A percentile compares a stretch with the other conserved stretches of the same genome.
phyloP scores from a whole-genome alignment of 768 basidiomycete species.

The Tylopilus rubrobrunneus region DNA sequence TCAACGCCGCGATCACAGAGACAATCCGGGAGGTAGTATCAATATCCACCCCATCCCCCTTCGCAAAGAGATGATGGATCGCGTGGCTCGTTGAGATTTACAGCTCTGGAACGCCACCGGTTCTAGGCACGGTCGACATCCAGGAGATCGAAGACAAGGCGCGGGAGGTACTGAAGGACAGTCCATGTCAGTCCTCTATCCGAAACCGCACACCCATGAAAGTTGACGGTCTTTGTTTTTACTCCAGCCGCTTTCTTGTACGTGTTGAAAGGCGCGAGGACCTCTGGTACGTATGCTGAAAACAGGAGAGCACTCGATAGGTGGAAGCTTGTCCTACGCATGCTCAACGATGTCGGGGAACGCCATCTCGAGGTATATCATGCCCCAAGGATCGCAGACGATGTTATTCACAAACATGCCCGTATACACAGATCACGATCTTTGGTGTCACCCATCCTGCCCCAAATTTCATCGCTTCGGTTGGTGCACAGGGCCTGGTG shows the following conservation, averaged over 20 bases:
- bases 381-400: not conserved
- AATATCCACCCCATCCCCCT: too few species aligned
- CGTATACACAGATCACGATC: slow-evolving; percentile 50
- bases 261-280: slow-evolving; percentile 67
- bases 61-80: too few species aligned
- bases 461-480: slow-evolving; percentile 52
- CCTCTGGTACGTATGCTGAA: slow-evolving; percentile 55
- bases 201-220: not conserved
- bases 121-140: slow-evolving; percentile 54
- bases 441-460: slow-evolving; percentile 40
- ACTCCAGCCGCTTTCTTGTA: slow-evolving; percentile 60
- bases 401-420: not conserved
- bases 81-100: slow-evolving; percentile 22
- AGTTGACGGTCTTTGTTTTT: not conserved
- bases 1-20: too few species aligned
- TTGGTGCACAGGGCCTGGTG: slow-evolving; percentile 54
- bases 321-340: slow-evolving; percentile 53
- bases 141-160: slow-evolving; percentile 66
- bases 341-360: slow-evolving; percentile 49
- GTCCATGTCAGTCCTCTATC: slow-evolving; percentile 38
- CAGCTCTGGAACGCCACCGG: slow-evolving; percentile 20
- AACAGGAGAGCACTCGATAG: slow-evolving; percentile 58
- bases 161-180: slow-evolving; percentile 54
- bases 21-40: too few species aligned
- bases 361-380: slow-evolving; percentile 45